Evolutionary conservation across 129 eudicot genomes (phyloP).

Genomic region (Artemisia argyi): DNA sequence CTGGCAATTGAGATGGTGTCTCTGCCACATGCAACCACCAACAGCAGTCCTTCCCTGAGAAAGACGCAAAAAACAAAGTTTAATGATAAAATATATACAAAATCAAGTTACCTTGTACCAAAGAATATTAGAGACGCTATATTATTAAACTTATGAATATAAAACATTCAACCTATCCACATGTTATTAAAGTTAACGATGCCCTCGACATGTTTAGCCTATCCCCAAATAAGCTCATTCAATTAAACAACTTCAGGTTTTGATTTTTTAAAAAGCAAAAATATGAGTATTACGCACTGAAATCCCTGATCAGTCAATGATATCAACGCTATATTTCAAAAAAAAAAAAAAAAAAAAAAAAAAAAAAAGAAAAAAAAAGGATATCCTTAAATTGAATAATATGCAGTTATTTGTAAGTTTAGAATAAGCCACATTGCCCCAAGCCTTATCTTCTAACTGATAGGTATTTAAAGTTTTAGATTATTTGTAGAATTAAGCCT

Average conservation of each 20-base stretch:
- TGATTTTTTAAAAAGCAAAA: neutral
- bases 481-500: no score
- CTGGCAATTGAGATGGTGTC: constrained; percentile 92
- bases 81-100: constrained; percentile 9
- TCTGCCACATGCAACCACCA: constrained; percentile 97
- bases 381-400: no score
- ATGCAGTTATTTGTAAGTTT: no score
- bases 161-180: neutral
- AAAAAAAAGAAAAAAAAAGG: no score
- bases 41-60: constrained; percentile 85
- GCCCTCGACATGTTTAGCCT: neutral
- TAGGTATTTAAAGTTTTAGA: no score
- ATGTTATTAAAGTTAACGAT: neutral
- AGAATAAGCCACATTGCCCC: no score
- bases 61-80: constrained; percentile 12
- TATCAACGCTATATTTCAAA: neutral
- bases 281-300: constrained; percentile 3
- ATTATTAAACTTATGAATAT: constrained; percentile 6
- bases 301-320: constrained; percentile 1
- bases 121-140: neutral
- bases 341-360: no score
- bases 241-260: neutral
- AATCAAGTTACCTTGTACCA: constrained; percentile 17
- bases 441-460: no score
- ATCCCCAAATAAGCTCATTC: neutral